Evolutionary conservation across 2,329 filamentous ascomycete genomes (phyloP).

Genomic region (Camillea tinctor): DNA sequence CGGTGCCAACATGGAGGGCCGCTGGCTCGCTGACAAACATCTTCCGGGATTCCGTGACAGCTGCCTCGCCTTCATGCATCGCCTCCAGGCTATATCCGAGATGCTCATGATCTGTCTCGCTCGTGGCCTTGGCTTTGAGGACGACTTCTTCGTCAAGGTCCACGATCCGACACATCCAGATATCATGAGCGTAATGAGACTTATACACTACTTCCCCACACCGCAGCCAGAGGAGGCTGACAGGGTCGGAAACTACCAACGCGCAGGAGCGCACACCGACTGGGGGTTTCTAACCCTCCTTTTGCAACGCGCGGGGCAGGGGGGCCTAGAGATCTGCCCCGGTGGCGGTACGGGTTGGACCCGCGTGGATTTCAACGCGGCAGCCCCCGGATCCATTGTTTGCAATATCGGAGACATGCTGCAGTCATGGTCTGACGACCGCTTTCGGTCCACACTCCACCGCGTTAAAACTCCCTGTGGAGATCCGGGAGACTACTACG

Average conservation of each 20-base stretch:
- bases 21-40: slow-evolving; percentile 49
- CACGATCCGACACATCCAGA: slow-evolving; percentile 51
- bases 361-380: slow-evolving; percentile 51
- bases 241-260: slow-evolving; percentile 42
- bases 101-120: slow-evolving; percentile 59
- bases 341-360: slow-evolving; percentile 63
- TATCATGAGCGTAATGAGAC: slow-evolving; percentile 53
- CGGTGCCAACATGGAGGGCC: slow-evolving; percentile 50
- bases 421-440: slow-evolving; percentile 66
- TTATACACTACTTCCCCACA: slow-evolving; percentile 56
- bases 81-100: slow-evolving; percentile 52
- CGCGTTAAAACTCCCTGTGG: slow-evolving; percentile 59
- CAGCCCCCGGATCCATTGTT: slow-evolving; percentile 48
- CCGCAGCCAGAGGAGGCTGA: slow-evolving; percentile 24
- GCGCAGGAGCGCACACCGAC: slow-evolving; percentile 63
- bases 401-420: slow-evolving; percentile 67
- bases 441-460: slow-evolving; percentile 66
- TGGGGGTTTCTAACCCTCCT: slow-evolving; percentile 63
- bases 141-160: slow-evolving; percentile 54
- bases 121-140: slow-evolving; percentile 53
- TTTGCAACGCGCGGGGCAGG: slow-evolving; percentile 60
- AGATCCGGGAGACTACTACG: slow-evolving; percentile 56
- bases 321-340: slow-evolving; percentile 63
- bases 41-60: slow-evolving; percentile 48
- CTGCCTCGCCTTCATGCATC: slow-evolving; percentile 53